Evolutionary conservation across 257 asterid genomes (phyloP).

Genomic region (Ocimum tenuiflorum): DNA sequence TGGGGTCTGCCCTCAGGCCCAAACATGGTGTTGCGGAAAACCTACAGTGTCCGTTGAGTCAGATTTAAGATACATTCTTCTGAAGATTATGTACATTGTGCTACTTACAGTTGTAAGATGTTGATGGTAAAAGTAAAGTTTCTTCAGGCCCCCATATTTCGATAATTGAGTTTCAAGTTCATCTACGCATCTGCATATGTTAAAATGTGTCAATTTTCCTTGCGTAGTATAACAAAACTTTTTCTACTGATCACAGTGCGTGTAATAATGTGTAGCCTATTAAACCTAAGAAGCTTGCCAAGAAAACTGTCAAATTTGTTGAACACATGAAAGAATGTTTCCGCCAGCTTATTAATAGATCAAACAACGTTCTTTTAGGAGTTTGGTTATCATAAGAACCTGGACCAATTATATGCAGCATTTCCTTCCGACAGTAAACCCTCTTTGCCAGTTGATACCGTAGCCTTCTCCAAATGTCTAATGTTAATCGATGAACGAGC

Average conservation of each 20-base stretch:
- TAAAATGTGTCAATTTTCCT: constrained; percentile 17
- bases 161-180: constrained; percentile 90
- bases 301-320: background rate
- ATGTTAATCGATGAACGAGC: constrained; percentile 94
- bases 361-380: constrained; percentile 2
- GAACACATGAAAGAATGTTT: background rate
- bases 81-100: constrained; percentile 7
- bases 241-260: background rate
- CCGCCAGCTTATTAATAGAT: no score
- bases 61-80: constrained; percentile 21
- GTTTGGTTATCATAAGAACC: constrained; percentile 37
- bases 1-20: constrained; percentile 99
- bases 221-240: constrained; percentile 13
- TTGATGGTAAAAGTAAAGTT: constrained; percentile 91
- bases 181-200: constrained; percentile 78
- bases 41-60: constrained; percentile 39
- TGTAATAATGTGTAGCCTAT: no score
- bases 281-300: background rate
- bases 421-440: constrained; percentile 95
- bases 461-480: constrained; percentile 96
- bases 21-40: constrained; percentile 96
- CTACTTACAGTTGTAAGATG: constrained; percentile 89
- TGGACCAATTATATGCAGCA: constrained; percentile 96
- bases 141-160: constrained; percentile 86
- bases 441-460: constrained; percentile 97